Evolutionary conservation across 352 stramenopile species (phyloP), one percentile per base, ranked within the genome.

Genomic region (Pythium monospermum): DNA sequence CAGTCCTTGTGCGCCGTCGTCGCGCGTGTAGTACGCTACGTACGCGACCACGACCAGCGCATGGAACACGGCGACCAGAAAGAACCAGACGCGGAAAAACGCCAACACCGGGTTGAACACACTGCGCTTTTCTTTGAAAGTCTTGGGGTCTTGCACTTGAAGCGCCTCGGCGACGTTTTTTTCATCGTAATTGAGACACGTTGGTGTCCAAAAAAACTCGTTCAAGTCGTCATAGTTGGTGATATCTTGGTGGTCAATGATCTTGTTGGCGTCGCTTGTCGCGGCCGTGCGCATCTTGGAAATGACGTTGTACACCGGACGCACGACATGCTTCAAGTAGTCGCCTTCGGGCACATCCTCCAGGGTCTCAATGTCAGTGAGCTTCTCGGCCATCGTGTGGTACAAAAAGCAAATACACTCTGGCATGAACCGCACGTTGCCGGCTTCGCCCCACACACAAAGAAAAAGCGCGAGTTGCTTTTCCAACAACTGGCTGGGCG

Each of bases 211-310:
- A 49, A 95, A 95, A 61, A 91, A 95, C 63, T 95, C 84, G 64
- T 95, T 95, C 18, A 95, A 61, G 32, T 95, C 84, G 57, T 95
- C 84, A 49, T 95, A 95, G 59, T 95, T 95, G 35, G 67, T 89
- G 13, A 87, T 75, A 22, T 95, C 73, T 52, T 91, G 56, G 59
- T 95, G 83, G 53, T 95, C 84, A 13, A 87, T 60, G 0, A 72
- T 50, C 12, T 72, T 73, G 18, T 73, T 58, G 0, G 65, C 71
- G 30, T 76, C 57, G 37, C 27, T 67, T 2, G 65, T 69, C 2
- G 53, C 68, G 2, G 73, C 66, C 7, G 71, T 68, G 18, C 76
- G 69, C 83, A 94, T 94, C 50, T 78, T 83, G 28, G 80, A 68
- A 16, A 91, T 77, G 13, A 91, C 76, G 3, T 69, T 42, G 64